These are phyloP conservation scores for Discostella pseudostelligera DNA, from an alignment of 108 stramenopile species.

Conservation along the genomic window DNA sequence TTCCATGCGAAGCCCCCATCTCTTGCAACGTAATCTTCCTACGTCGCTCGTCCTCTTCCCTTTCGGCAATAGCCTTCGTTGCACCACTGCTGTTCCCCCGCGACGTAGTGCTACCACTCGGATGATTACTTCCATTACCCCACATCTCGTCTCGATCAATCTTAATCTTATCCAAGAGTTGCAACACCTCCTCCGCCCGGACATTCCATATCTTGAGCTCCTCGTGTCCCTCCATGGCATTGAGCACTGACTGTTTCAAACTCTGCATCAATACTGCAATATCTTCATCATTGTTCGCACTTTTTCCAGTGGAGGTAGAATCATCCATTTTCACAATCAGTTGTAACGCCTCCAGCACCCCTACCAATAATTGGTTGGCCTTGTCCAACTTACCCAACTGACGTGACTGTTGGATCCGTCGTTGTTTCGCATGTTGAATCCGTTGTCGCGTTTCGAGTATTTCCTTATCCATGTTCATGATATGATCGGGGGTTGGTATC, in stretches of 20 bases:
- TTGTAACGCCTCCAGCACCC: slow-evolving; percentile 19
- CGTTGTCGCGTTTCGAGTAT: slow-evolving; percentile 27
- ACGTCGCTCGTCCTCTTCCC: slow-evolving; percentile 16
- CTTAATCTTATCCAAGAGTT: slow-evolving; percentile 38
- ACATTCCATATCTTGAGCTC: slow-evolving; percentile 35
- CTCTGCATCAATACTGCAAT: slow-evolving; percentile 4
- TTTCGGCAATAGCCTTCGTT: background rate
- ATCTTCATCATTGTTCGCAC: background rate
- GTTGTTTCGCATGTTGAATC: slow-evolving; percentile 28
- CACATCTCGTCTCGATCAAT: slow-evolving; percentile 21
- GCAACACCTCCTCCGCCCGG: slow-evolving; percentile 32
- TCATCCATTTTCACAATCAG: slow-evolving; percentile 4
- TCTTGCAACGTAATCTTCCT: slow-evolving; percentile 17
- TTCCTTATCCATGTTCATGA: slow-evolving; percentile 23
- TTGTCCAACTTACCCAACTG: slow-evolving; percentile 16
- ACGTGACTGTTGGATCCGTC: slow-evolving; percentile 20
- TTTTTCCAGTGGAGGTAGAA: background rate
- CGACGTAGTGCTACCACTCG: background rate
- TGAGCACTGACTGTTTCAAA: slow-evolving; percentile 18
- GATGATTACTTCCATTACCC: background rate
- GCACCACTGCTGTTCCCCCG: background rate
- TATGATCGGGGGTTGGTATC: slow-evolving; percentile 23
- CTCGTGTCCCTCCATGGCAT: slow-evolving; percentile 30
- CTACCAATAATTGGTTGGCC: slow-evolving; percentile 10
- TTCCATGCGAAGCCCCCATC: slow-evolving; percentile 17